Evolutionary conservation across 805 yeast species (phyloP), one percentile per base, ranked within the genome.

Genomic region (Groenewaldozyma tartarivorans): DNA sequence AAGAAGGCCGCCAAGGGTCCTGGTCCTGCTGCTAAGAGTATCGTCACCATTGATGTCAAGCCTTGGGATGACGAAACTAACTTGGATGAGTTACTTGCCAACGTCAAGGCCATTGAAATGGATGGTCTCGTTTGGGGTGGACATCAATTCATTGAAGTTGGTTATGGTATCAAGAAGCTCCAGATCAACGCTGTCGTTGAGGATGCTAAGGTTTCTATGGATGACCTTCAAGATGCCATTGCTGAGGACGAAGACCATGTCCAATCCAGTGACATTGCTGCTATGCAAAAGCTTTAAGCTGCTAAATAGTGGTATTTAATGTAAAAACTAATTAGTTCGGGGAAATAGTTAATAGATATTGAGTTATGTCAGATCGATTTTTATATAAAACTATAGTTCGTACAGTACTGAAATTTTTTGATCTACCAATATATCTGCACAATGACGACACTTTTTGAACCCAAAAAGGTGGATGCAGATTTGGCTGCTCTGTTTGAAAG

Each of bases 61-160:
- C 97, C 96, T 73, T 92, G 99, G 99, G 98, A 92, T 71, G 98
- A 92, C 63, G 97, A 92, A 77, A 92, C 99, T 57, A 81, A 90
- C 65, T 75, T 92, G 65, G 94, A 92, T 50, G 81, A 80, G 68
- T 64, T 92, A 72, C 68, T 85, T 56, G 88, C 81, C 50, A 77
- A 78, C 69, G 96, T 87, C 62, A 88, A 86, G 78, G 62, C 75
- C 57, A 69, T 90, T 58, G 84, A 78, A 66, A 68, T 68, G 72
- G 98, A 92, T 36, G 99, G 99, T 79, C 80, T 92, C 64, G 70
- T 68, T 53, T 92, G 98, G 98, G 99, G 99, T 84, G 96, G 88
- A 61, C 81, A 74, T 77, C 88, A 81, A 73, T 87, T 79, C 74
- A 75, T 92, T 58, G 92, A 96, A 64, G 94, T 92, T 62, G 99